Evolutionary conservation across 768 basidiomycete species (phyloP), one percentile per base, ranked within the genome.

Genomic region (Amanita rubescens): DNA sequence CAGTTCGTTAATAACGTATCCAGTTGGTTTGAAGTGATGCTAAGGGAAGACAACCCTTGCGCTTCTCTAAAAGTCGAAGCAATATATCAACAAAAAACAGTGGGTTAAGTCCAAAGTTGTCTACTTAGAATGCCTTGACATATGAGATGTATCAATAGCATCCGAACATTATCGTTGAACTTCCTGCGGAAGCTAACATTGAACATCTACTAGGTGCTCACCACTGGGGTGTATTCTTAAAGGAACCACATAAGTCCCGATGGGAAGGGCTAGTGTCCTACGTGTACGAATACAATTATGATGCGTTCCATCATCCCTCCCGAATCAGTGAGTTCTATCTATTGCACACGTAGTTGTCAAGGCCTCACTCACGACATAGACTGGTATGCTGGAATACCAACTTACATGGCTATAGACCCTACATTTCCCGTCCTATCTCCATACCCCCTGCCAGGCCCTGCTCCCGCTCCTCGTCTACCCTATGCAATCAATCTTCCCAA

Each of bases 211-310:
- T 58, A n/a, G 58, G 58, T 3, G 58, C 58, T 34, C 58, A 58
- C 37, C 55, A 41, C 8, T 52, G 55, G 34, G 33, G 37, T 17
- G 22, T 22, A 22, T 49, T 58, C 43, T 27, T 58, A 25, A 44
- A 22, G 22, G 55, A 55, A 20, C 55, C 55, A 22, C 51, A 45
- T 34, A 50, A 44, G 11, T 33, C 51, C 14, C 15, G 27, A 33
- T 17, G 20, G 7, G 53, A 25, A 41, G 54, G 37, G 3, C 5
- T 27, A n/a, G 52, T 54, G 15, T 58, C 58, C 3, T 56, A 51
- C 20, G 53, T 58, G 30, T 58, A 56, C 41, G 58, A 58, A 39
- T 58, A 58, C 35, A 58, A 58, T 49, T 58, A 56, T 38, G 44
- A 51, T 22, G 33, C 46, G 12, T 45, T 56, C 19, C 51, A 48